phyloP scores from a whole-genome alignment of 1,139 yeast species.

The Candida sp. region DNA sequence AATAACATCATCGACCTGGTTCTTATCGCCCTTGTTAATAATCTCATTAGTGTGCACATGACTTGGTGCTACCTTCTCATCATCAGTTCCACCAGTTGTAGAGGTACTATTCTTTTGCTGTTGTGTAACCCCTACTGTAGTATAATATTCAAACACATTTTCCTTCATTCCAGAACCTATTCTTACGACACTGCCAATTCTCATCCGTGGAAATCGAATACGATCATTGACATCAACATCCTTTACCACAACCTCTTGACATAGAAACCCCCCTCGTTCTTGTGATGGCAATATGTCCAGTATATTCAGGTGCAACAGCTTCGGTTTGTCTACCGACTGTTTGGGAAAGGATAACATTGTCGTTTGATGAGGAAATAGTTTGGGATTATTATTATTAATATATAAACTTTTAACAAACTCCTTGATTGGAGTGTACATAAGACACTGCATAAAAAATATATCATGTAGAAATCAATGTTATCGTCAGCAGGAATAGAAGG shows the following conservation, averaged over 20 bases:
- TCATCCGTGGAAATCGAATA: conserved; percentile 43
- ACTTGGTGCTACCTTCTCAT: too few species aligned
- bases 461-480: not conserved
- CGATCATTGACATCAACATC: conserved; percentile 32
- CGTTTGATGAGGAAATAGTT: not conserved
- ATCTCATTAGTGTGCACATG: not conserved
- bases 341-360: conserved; percentile 3
- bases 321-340: conserved; percentile 15
- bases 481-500: not conserved
- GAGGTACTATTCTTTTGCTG: not conserved
- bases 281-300: conserved; percentile 20
- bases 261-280: not conserved
- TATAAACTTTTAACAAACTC: not conserved
- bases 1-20: not conserved
- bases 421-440: not conserved
- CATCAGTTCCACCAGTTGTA: not conserved
- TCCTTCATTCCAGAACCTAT: conserved; percentile 8
- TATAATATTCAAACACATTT: not conserved
- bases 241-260: not conserved
- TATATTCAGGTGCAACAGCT: conserved; percentile 12
- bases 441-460: not conserved
- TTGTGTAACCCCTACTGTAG: not conserved
- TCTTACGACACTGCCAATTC: conserved; percentile 24
- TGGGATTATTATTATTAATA: not conserved
- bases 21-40: not conserved